A percentile compares a stretch with the other conserved stretches of the same genome.
phyloP scores from a whole-genome alignment of 805 yeast genomes.

The Monosporozyma aerobia region DNA sequence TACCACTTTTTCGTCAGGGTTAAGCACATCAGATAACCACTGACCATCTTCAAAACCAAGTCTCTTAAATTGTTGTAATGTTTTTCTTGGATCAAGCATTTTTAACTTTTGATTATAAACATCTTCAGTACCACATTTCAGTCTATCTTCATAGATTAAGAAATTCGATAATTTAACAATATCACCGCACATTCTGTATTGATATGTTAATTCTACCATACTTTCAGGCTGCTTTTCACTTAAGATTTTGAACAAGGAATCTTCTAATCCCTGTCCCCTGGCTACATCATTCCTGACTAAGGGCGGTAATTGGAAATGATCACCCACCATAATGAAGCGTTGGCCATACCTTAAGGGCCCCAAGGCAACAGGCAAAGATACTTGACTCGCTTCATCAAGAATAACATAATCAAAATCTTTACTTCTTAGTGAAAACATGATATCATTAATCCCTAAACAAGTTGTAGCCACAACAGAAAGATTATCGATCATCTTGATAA shows the following conservation, averaged over 20 bases:
- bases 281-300: conserved; percentile 66
- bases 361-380: conserved; percentile 79
- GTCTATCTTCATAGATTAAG: conserved; percentile 63
- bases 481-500: conserved; percentile 37
- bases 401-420: conserved; percentile 82
- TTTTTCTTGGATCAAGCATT: conserved; percentile 33
- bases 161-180: conserved; percentile 76
- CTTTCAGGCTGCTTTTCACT: conserved; percentile 66
- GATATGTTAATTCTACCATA: conserved; percentile 69
- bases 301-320: conserved; percentile 90
- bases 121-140: conserved; percentile 61
- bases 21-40: conserved; percentile 55
- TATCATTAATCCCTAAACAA: conserved; percentile 53
- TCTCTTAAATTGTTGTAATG: not conserved
- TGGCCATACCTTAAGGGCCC: conserved; percentile 79
- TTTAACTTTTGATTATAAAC: conserved; percentile 53
- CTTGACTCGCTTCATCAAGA: conserved; percentile 94
- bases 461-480: conserved; percentile 83
- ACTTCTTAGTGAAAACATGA: conserved; percentile 25
- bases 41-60: not conserved
- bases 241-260: conserved; percentile 65
- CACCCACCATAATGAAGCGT: conserved; percentile 89
- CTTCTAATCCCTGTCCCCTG: conserved; percentile 44
- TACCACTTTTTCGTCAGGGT: conserved; percentile 51
- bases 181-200: conserved; percentile 88